Percentiles rank a stretch among this genome's conserved stretches.
These are phyloP conservation scores for Thelonectria rubi DNA, from an alignment of 2,329 filamentous ascomycete genomes.

Conservation along the genomic window DNA sequence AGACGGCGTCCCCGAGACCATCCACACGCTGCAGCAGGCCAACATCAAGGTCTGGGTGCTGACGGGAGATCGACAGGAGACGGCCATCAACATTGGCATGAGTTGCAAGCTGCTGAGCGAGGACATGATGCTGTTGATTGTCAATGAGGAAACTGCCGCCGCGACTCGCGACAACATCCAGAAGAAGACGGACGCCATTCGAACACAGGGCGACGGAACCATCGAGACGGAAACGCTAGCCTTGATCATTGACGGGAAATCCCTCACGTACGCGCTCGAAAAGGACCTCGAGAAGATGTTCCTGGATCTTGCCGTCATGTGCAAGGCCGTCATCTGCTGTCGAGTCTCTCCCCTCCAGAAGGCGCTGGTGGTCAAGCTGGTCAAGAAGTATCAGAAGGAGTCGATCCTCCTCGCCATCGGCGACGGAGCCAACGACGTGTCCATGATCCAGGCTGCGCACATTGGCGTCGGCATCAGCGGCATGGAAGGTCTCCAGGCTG, in stretches of 20 bases:
- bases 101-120: conserved; percentile 98
- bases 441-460: conserved; percentile 99
- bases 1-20: conserved; percentile 97
- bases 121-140: conserved; percentile 96
- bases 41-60: conserved; percentile 99
- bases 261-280: conserved; percentile 90
- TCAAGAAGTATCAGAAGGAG: conserved; percentile 90
- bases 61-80: conserved; percentile 97
- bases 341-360: conserved; percentile 98
- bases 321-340: conserved; percentile 98
- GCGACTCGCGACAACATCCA: conserved; percentile 88
- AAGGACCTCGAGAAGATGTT: conserved; percentile 94
- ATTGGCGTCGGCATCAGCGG: conserved; percentile 98
- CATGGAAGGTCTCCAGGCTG: conserved; percentile 95
- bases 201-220: conserved; percentile 78
- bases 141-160: conserved; percentile 86
- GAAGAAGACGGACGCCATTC: conserved; percentile 93
- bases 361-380: conserved; percentile 95
- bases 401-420: conserved; percentile 94
- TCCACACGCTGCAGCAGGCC: conserved; percentile 94
- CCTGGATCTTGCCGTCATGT: conserved; percentile 90
- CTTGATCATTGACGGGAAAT: conserved; percentile 95
- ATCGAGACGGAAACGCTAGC: conserved; percentile 88
- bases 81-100: conserved; percentile 99
- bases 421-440: conserved; percentile 98